These are phyloP conservation scores for Sclerotiophoma versabilis DNA, from an alignment of 2,329 filamentous ascomycete species.

Conservation along the genomic window DNA sequence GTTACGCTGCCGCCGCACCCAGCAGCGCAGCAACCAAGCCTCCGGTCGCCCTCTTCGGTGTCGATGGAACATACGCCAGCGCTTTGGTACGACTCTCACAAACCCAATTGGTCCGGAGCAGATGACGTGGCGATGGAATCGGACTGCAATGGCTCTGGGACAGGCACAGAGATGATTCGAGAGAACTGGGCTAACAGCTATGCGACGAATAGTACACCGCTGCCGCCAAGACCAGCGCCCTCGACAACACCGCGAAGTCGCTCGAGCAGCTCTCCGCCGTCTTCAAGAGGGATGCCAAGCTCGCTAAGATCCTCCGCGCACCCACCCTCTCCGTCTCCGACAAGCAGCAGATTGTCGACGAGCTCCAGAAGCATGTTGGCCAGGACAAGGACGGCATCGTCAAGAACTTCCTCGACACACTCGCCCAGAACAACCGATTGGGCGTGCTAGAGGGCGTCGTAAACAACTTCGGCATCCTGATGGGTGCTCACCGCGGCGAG, in stretches of 20 bases:
- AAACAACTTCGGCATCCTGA: conserved; percentile 86
- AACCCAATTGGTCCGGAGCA: conserved; percentile 25
- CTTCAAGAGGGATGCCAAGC: conserved; percentile 84
- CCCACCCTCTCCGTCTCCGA: conserved; percentile 80
- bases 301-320: conserved; percentile 75
- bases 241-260: conserved; percentile 86
- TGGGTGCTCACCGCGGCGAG: conserved; percentile 90
- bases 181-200: conserved; percentile 36
- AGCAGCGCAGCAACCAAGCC: conserved; percentile 75
- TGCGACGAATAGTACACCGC: conserved; percentile 80
- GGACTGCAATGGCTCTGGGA: conserved; percentile 24
- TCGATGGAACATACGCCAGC: conserved; percentile 98
- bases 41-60: conserved; percentile 88
- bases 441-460: conserved; percentile 80
- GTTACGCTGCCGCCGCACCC: conserved; percentile 71
- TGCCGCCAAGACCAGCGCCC: conserved; percentile 82
- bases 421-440: conserved; percentile 97
- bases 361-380: conserved; percentile 82
- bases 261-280: conserved; percentile 74
- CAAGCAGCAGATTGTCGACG: conserved; percentile 84
- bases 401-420: conserved; percentile 89
- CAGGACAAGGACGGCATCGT: conserved; percentile 77
- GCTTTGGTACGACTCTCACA: conserved; percentile 78
- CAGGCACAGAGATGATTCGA: conserved; percentile 11
- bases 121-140: conserved; percentile 31